Evolutionary conservation across 2,329 filamentous ascomycete species (phyloP).

Genomic region (Alternaria sp.): DNA sequence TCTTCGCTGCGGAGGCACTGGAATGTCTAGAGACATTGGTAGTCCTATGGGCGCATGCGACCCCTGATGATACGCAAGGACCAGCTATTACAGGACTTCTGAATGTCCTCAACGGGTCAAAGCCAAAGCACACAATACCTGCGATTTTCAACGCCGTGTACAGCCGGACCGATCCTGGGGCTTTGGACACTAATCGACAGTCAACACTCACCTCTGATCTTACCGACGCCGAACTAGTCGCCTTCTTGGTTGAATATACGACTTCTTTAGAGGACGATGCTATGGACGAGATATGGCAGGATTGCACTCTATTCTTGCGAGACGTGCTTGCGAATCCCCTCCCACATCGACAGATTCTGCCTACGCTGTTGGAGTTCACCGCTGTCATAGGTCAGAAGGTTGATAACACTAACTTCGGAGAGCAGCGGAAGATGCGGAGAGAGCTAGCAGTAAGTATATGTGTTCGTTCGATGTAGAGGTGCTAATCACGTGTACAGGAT

Average conservation of each 20-base stretch:
- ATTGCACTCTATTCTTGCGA: constrained; percentile 89
- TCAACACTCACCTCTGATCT: constrained; percentile 89
- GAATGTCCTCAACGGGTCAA: constrained; percentile 88
- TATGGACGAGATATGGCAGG: constrained; percentile 97
- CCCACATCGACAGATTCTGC: constrained; percentile 89
- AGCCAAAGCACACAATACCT: constrained; percentile 90
- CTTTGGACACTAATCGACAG: constrained; percentile 79
- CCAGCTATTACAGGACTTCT: constrained; percentile 83
- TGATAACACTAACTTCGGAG: constrained; percentile 96
- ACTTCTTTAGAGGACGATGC: constrained; percentile 93
- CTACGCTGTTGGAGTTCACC: constrained; percentile 86
- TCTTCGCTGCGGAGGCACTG: constrained; percentile 90
- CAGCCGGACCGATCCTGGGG: constrained; percentile 85
- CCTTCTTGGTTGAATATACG: constrained; percentile 91
- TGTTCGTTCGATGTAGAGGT: background rate
- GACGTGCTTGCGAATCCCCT: constrained; percentile 94
- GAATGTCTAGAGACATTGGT: constrained; percentile 94
- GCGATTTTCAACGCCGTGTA: constrained; percentile 97
- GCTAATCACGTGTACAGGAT: constrained; percentile 65
- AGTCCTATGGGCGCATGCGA: constrained; percentile 75
- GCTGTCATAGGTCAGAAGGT: constrained; percentile 93
- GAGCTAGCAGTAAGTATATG: constrained; percentile 77
- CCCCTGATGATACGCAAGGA: constrained; percentile 61
- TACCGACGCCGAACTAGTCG: constrained; percentile 82
- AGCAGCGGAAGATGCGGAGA: constrained; percentile 89